phyloP scores from a whole-genome alignment of 2,329 filamentous ascomycete species.

The Botrytis deweyae region DNA sequence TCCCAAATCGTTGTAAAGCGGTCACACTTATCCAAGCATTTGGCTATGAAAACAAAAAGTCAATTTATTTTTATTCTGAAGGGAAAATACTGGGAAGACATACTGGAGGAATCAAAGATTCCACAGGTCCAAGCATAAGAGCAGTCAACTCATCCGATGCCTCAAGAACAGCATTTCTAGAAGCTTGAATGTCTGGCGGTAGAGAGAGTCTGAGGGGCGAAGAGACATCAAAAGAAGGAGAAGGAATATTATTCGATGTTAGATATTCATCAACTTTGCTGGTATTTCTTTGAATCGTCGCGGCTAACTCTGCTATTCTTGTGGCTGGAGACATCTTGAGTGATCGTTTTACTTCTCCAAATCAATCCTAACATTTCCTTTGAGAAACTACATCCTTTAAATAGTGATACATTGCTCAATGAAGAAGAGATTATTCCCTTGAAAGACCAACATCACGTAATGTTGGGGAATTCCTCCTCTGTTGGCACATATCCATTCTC shows the following conservation, averaged over 20 bases:
- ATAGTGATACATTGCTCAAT: background rate
- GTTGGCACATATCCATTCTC: background rate
- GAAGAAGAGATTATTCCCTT: rapidly evolving
- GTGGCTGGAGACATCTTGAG: background rate
- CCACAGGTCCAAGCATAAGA: background rate
- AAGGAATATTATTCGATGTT: background rate
- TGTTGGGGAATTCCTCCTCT: background rate
- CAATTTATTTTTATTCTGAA: background rate
- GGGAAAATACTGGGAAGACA: background rate
- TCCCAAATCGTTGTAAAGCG: background rate
- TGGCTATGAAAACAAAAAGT: background rate
- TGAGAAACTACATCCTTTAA: background rate
- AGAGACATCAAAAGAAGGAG: constrained; percentile 4
- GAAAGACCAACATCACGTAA: background rate
- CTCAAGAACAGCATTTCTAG: background rate
- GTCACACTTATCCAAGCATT: constrained; percentile 8
- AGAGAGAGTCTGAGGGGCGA: constrained; percentile 5
- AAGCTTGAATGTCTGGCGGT: background rate
- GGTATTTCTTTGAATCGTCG: background rate
- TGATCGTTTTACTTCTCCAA: background rate
- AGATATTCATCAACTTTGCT: constrained; percentile 7
- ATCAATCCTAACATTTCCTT: no score
- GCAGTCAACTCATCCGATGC: constrained; percentile 13
- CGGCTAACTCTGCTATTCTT: background rate
- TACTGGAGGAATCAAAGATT: background rate